Percentiles rank a stretch among this genome's conserved stretches.
Evolutionary conservation across 305 asterid species (phyloP).

Genomic region (Fraxinus angustifolia): DNA sequence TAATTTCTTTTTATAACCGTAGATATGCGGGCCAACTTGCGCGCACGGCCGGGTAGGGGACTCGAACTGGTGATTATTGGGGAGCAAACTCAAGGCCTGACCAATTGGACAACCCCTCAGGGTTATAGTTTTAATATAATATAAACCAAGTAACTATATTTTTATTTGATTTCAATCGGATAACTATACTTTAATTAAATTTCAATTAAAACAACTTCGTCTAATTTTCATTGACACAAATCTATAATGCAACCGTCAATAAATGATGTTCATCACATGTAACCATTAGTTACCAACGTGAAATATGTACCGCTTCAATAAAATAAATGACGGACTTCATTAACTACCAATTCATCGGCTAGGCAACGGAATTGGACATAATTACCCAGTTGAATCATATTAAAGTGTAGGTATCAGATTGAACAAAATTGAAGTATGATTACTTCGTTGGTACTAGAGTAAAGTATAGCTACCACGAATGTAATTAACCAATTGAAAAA

Average conservation of each 20-base stretch:
- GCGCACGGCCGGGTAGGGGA: too few relatives aligned
- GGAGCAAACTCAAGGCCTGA: too few relatives aligned
- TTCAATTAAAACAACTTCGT: background rate
- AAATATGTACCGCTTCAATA: background rate
- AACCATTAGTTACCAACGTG: background rate
- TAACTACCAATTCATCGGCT: background rate
- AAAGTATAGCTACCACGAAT: background rate
- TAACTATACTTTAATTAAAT: background rate
- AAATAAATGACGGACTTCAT: background rate
- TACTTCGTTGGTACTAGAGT: background rate
- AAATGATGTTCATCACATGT: background rate
- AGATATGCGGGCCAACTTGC: too few relatives aligned
- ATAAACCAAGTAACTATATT: background rate
- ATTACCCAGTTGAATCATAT: background rate
- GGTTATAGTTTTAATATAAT: background rate
- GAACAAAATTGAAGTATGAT: background rate
- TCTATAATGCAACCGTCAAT: background rate
- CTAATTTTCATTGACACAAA: background rate
- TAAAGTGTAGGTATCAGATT: background rate
- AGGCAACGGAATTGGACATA: background rate
- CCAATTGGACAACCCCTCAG: too few relatives aligned
- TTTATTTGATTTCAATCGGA: background rate
- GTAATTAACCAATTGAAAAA: background rate
- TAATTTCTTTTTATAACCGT: too few relatives aligned
- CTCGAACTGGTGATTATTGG: too few relatives aligned